Evolutionary conservation across 192 early-diverging fungal genomes (phyloP).

Genomic region (Radiomyces spectabilis): DNA sequence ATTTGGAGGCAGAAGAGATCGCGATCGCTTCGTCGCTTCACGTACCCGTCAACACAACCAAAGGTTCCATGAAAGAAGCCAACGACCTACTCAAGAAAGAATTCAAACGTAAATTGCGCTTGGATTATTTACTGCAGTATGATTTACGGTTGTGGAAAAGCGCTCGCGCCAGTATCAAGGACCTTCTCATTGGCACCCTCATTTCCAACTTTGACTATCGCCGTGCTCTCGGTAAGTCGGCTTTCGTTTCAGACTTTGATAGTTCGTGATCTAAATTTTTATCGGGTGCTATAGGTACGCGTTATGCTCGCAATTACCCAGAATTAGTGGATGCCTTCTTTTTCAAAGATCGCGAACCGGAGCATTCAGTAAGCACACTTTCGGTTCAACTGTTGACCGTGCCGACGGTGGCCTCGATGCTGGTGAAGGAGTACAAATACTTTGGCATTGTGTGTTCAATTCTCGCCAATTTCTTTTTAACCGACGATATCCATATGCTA

Average conservation of each 20-base stretch:
- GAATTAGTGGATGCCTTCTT: constrained; percentile 73
- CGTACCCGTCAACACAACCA: neutral
- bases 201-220: constrained; percentile 76
- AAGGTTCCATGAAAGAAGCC: neutral
- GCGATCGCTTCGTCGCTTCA: constrained; percentile 4
- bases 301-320: constrained; percentile 82
- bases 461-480: constrained; percentile 73
- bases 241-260: neutral
- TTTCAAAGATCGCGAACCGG: constrained; percentile 79
- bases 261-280: neutral
- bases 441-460: constrained; percentile 71
- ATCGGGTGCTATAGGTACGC: constrained; percentile 34
- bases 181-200: constrained; percentile 83
- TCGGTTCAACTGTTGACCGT: constrained; percentile 94
- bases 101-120: constrained; percentile 48
- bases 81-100: constrained; percentile 22
- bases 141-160: constrained; percentile 89
- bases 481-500: constrained; percentile 51
- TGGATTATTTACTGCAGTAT: constrained; percentile 81
- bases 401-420: constrained; percentile 75
- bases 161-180: constrained; percentile 65
- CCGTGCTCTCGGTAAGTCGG: constrained; percentile 51
- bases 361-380: constrained; percentile 81
- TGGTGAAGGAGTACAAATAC: constrained; percentile 72
- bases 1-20: constrained; percentile 12